Conservation (phyloP, 495 filamentous ascomycete species). For the Hypoxylon lienhwacheense region DNA sequence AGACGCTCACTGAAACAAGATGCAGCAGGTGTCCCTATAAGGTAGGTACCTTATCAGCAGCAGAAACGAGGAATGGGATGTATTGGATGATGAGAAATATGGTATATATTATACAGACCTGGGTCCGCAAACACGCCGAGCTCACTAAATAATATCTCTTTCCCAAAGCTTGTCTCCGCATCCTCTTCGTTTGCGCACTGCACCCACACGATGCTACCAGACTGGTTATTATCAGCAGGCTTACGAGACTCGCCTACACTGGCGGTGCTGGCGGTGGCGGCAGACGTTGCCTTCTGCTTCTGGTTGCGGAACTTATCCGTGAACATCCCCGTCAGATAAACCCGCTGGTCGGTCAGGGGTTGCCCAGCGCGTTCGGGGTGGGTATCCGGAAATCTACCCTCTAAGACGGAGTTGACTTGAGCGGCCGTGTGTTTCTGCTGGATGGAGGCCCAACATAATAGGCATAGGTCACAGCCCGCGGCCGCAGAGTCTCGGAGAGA, state of each 20-base stretch:
- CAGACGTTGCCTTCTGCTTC: background rate
- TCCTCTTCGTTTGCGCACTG: conserved; percentile 11
- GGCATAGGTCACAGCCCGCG: conserved; percentile 20
- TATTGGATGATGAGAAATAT: background rate
- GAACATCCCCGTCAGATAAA: conserved; percentile 13
- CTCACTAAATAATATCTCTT: background rate
- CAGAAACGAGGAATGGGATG: background rate
- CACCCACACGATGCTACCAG: conserved; percentile 12
- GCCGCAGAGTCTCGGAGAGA: conserved; percentile 21
- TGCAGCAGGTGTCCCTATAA: conserved; percentile 19
- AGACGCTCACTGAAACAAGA: conserved; percentile 8
- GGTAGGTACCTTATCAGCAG: too few relatives aligned
- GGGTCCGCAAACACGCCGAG: conserved; percentile 23
- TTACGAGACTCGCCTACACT: background rate
- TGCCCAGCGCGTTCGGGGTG: background rate
- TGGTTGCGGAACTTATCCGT: background rate
- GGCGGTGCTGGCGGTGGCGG: background rate
- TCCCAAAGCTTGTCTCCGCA: background rate
- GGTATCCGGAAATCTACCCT: background rate
- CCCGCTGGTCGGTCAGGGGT: conserved; percentile 13
- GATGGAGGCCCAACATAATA: conserved; percentile 12
- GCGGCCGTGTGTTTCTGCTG: background rate
- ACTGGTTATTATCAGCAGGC: too few relatives aligned
- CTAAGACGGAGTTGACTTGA: conserved; percentile 11
- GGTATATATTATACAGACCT: conserved; percentile 5